Percentiles rank a stretch among this genome's conserved stretches.
phyloP scores from a whole-genome alignment of 2,329 filamentous ascomycete species.

The Berkeleyomyces basicola region DNA sequence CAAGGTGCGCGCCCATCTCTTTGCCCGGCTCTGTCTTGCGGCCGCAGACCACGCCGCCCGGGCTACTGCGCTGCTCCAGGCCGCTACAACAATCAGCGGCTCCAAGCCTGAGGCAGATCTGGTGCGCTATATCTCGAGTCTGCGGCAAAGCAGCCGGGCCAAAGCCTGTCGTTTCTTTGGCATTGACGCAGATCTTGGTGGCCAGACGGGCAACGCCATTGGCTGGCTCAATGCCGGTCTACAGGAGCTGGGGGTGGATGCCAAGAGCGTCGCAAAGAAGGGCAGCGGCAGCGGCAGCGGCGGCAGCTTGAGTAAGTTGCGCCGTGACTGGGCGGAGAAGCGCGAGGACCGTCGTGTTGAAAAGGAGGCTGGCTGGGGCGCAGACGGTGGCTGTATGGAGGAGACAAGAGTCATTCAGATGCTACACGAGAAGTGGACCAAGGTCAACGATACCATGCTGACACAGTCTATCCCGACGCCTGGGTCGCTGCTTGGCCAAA shows the following conservation, averaged over 20 bases:
- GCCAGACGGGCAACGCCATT: slow-evolving; percentile 68
- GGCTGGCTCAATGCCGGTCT: slow-evolving; percentile 71
- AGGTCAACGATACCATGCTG: slow-evolving; percentile 83
- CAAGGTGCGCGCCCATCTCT: slow-evolving; percentile 75
- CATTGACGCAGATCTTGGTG: slow-evolving; percentile 70
- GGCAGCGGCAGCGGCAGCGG: slow-evolving; percentile 21
- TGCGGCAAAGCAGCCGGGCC: slow-evolving; percentile 58
- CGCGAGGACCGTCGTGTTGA: slow-evolving; percentile 67
- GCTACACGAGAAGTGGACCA: slow-evolving; percentile 76
- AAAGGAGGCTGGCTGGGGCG: slow-evolving; percentile 56
- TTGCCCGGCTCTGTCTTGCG: slow-evolving; percentile 73
- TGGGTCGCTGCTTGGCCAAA: slow-evolving; percentile 54
- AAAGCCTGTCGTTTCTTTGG: slow-evolving; percentile 83
- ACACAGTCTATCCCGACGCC: slow-evolving; percentile 59
- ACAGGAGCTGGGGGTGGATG: slow-evolving; percentile 53
- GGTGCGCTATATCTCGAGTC: slow-evolving; percentile 56
- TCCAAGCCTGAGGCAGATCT: slow-evolving; percentile 46
- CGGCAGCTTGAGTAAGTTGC: slow-evolving; percentile 40
- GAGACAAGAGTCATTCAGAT: slow-evolving; percentile 75
- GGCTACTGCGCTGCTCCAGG: slow-evolving; percentile 37
- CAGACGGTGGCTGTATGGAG: slow-evolving; percentile 70
- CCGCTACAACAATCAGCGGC: slow-evolving; percentile 19
- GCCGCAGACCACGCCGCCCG: slow-evolving; percentile 75
- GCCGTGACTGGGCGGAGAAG: slow-evolving; percentile 59
- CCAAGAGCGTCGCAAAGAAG: slow-evolving; percentile 26